Conservation (phyloP, 768 basidiomycete genomes). For the Termitomyces sp. region DNA sequence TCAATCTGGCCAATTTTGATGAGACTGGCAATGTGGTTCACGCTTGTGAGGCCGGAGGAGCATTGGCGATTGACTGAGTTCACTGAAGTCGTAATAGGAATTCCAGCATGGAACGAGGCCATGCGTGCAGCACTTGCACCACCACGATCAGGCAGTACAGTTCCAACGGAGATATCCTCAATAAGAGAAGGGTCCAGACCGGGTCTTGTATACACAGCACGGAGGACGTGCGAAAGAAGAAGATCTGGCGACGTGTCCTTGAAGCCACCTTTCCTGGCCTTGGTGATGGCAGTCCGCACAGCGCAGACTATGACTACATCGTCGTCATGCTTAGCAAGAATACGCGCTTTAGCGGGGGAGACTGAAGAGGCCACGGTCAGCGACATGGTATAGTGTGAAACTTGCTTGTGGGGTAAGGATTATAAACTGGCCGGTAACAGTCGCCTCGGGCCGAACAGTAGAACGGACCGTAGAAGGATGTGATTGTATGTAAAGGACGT, state of each 20-base stretch:
- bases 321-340: conserved; percentile 70
- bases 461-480: neutral
- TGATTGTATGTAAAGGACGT: too few relatives aligned
- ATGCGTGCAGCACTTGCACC: conserved; percentile 82
- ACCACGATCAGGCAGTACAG: conserved; percentile 83
- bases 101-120: conserved; percentile 81
- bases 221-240: conserved; percentile 70
- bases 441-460: neutral
- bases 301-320: conserved; percentile 91
- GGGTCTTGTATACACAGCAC: conserved; percentile 60
- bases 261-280: conserved; percentile 86
- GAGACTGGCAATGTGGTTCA: conserved; percentile 77
- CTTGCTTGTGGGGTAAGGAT: neutral
- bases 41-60: conserved; percentile 79
- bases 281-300: conserved; percentile 87
- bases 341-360: conserved; percentile 44
- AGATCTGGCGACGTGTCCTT: conserved; percentile 86
- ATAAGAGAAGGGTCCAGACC: conserved; percentile 77
- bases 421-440: neutral
- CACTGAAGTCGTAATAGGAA: conserved; percentile 67
- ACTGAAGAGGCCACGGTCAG: neutral
- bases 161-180: conserved; percentile 83
- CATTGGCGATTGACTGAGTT: conserved; percentile 91
- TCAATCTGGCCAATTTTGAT: conserved; percentile 80
- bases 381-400: neutral